These are phyloP conservation scores for Yamadazyma akitaensis DNA, from an alignment of 805 yeast species.

Conservation along the genomic window DNA sequence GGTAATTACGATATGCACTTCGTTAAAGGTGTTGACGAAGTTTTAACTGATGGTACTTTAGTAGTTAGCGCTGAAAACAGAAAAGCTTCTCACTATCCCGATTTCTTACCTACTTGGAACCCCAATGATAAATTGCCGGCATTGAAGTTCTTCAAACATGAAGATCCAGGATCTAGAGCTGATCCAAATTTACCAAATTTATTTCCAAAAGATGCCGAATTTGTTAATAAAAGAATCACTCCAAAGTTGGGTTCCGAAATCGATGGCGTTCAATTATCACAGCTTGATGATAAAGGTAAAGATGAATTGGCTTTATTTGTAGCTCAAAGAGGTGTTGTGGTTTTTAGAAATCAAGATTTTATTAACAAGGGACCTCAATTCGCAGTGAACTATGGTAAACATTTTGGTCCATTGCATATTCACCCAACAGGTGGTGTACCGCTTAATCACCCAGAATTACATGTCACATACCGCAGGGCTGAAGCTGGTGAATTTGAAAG, in stretches of 20 bases:
- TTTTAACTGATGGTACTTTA: slow-evolving; percentile 21
- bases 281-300: slow-evolving; percentile 23
- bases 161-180: slow-evolving; percentile 29
- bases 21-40: slow-evolving; percentile 12
- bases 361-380: slow-evolving; percentile 40
- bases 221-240: slow-evolving; percentile 20
- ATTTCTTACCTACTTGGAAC: slow-evolving; percentile 34
- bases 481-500: slow-evolving; percentile 26
- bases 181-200: slow-evolving; percentile 20
- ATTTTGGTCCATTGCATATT: slow-evolving; percentile 20
- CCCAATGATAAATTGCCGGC: slow-evolving; percentile 29
- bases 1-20: slow-evolving; percentile 14
- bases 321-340: slow-evolving; percentile 34
- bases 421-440: slow-evolving; percentile 25
- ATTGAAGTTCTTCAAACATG: slow-evolving; percentile 23
- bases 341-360: slow-evolving; percentile 32
- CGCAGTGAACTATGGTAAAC: slow-evolving; percentile 23
- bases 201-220: slow-evolving; percentile 15
- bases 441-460: slow-evolving; percentile 30
- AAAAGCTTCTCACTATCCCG: slow-evolving; percentile 22
- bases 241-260: slow-evolving; percentile 34
- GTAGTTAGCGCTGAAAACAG: slow-evolving; percentile 25
- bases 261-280: slow-evolving; percentile 27
- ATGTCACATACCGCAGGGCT: slow-evolving; percentile 32
- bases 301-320: slow-evolving; percentile 31